Evolutionary conservation across 106 monocot genomes (phyloP).

Genomic region (Cymbidium sinense): DNA sequence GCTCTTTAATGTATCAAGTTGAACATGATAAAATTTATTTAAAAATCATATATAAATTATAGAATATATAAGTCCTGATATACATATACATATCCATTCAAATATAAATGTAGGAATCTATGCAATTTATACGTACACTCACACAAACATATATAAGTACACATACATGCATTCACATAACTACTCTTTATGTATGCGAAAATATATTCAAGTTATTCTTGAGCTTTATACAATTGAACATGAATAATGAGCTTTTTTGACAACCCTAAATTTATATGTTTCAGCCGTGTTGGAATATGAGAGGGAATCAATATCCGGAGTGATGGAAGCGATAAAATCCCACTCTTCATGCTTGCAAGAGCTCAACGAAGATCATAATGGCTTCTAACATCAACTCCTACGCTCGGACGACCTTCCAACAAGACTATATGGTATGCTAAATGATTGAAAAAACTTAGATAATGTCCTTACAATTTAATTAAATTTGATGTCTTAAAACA

Average conservation of each 20-base stretch:
- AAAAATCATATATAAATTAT: too few relatives aligned
- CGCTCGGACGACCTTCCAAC: slow-evolving; percentile 40
- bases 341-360: slow-evolving; percentile 31
- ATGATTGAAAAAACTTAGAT: background rate
- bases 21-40: too few relatives aligned
- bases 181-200: too few relatives aligned
- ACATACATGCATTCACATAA: too few relatives aligned
- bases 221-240: too few relatives aligned
- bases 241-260: too few relatives aligned
- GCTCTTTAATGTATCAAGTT: background rate
- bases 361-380: slow-evolving; percentile 38
- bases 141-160: too few relatives aligned
- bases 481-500: background rate
- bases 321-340: slow-evolving; percentile 29
- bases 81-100: too few relatives aligned
- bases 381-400: slow-evolving; percentile 29
- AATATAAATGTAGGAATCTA: too few relatives aligned
- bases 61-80: too few relatives aligned
- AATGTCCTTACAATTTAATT: background rate
- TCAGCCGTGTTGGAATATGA: slow-evolving; percentile 43
- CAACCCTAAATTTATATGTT: background rate
- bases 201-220: too few relatives aligned
- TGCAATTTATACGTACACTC: too few relatives aligned
- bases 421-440: slow-evolving; percentile 43
- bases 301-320: slow-evolving; percentile 23